These are phyloP conservation scores for Cryptococcus depauperatus DNA, from an alignment of 1,284 basidiomycete genomes.

Conservation along the genomic window DNA sequence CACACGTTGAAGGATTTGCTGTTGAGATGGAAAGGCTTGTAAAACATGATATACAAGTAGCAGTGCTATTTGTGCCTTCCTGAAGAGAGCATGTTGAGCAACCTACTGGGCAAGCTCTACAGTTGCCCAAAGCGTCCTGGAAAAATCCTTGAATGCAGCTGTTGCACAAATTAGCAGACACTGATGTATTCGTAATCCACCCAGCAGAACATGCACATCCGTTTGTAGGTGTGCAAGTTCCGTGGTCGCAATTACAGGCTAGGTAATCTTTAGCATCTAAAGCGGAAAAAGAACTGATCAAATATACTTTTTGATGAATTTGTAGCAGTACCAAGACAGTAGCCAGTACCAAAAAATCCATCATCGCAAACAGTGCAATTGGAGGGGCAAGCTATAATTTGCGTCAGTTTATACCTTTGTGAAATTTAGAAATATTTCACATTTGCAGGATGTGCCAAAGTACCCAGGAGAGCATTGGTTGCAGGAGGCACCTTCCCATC, in stretches of 20 bases:
- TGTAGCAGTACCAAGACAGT: slow-evolving; percentile 35
- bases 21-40: slow-evolving; percentile 21
- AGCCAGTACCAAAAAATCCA: slow-evolving; percentile 41
- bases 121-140: slow-evolving; percentile 29
- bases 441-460: slow-evolving; percentile 37
- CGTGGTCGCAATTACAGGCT: slow-evolving; percentile 46
- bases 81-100: slow-evolving; percentile 36
- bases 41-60: slow-evolving; percentile 27
- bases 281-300: background rate
- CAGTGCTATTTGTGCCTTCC: slow-evolving; percentile 18
- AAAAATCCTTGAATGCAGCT: slow-evolving; percentile 43
- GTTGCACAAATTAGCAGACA: slow-evolving; percentile 34
- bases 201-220: slow-evolving; percentile 46
- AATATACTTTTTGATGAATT: slow-evolving; percentile 17
- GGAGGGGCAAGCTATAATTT: slow-evolving; percentile 25
- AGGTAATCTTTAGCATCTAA: background rate
- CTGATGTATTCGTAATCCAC: slow-evolving; percentile 33
- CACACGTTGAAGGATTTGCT: slow-evolving; percentile 30
- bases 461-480: slow-evolving; percentile 33
- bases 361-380: slow-evolving; percentile 44
- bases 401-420: background rate
- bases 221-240: slow-evolving; percentile 34
- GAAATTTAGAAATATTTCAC: slow-evolving; percentile 12
- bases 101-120: slow-evolving; percentile 45
- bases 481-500: slow-evolving; percentile 31